Evolutionary conservation across 805 yeast species (phyloP).

Genomic region (Zygoascus flipseniorum): DNA sequence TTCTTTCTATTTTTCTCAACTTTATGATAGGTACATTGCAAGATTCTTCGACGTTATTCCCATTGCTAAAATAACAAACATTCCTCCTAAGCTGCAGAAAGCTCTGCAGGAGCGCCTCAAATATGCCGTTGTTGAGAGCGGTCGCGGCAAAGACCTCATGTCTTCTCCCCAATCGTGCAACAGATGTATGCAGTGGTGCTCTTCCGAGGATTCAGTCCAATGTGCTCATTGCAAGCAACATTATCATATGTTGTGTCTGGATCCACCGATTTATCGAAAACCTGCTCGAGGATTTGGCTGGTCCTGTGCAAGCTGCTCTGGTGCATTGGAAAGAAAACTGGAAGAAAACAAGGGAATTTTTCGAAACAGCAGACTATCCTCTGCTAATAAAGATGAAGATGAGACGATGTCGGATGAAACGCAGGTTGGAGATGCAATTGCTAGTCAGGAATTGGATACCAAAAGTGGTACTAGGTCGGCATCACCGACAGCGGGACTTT

Average conservation of each 20-base stretch:
- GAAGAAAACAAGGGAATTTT: constrained; percentile 18
- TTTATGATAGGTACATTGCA: constrained; percentile 80
- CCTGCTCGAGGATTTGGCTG: constrained; percentile 87
- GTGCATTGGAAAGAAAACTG: constrained; percentile 17
- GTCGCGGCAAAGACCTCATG: constrained; percentile 53
- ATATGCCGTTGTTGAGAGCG: constrained; percentile 67
- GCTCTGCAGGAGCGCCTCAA: constrained; percentile 62
- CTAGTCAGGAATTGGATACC: neutral
- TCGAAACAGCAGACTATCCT: neutral
- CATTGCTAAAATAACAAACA: constrained; percentile 46
- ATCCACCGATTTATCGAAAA: constrained; percentile 71
- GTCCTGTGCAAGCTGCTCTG: constrained; percentile 74
- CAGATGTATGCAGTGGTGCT: constrained; percentile 80
- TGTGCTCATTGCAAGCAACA: constrained; percentile 69
- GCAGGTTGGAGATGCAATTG: neutral
- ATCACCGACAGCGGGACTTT: constrained; percentile 2
- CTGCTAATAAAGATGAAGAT: neutral
- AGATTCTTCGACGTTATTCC: constrained; percentile 72
- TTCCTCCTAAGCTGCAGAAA: constrained; percentile 49
- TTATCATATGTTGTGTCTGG: constrained; percentile 77
- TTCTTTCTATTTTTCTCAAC: constrained; percentile 73
- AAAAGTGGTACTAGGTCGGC: neutral
- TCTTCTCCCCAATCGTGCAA: constrained; percentile 62
- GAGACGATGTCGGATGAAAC: neutral
- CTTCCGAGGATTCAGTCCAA: constrained; percentile 57